Conservation (phyloP, 768 basidiomycete species). For the Sporobolomyces pararoseus region DNA sequence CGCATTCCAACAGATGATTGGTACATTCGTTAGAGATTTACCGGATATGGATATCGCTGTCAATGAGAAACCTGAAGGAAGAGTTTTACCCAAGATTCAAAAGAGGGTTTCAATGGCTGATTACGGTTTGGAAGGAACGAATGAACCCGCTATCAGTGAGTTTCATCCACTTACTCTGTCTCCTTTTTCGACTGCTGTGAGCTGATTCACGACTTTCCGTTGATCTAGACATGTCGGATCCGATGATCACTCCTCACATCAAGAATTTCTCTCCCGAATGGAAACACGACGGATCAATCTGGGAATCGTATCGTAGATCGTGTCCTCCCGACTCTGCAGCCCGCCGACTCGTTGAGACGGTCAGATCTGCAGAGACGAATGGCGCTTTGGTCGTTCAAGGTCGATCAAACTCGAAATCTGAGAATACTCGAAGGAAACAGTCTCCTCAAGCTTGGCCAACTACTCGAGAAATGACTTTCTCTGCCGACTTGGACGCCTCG, state of each 20-base stretch:
- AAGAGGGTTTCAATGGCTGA: slow-evolving; percentile 37
- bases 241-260: slow-evolving; percentile 34
- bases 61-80: slow-evolving; percentile 88
- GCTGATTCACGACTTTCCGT: not conserved
- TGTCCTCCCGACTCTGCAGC: slow-evolving; percentile 75
- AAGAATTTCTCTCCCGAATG: slow-evolving; percentile 75
- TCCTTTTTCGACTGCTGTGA: not conserved
- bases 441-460: slow-evolving; percentile 33
- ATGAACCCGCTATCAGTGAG: slow-evolving; percentile 39
- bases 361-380: slow-evolving; percentile 54
- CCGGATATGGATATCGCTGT: slow-evolving; percentile 94
- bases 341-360: slow-evolving; percentile 74
- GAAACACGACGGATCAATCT: slow-evolving; percentile 75
- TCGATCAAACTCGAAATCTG: slow-evolving; percentile 34
- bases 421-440: slow-evolving; percentile 46
- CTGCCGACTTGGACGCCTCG: slow-evolving; percentile 58
- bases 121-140: slow-evolving; percentile 41
- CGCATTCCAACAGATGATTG: slow-evolving; percentile 47
- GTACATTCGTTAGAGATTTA: slow-evolving; percentile 55
- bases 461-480: slow-evolving; percentile 63
- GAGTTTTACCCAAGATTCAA: slow-evolving; percentile 58
- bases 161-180: not conserved
- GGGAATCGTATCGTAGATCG: slow-evolving; percentile 92
- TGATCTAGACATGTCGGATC: slow-evolving; percentile 42
- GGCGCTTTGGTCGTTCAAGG: slow-evolving; percentile 40